Percentiles rank a stretch among this genome's conserved stretches.
Conservation (phyloP, 495 filamentous ascomycete genomes). For the Penicillium cosmopolitanum region DNA sequence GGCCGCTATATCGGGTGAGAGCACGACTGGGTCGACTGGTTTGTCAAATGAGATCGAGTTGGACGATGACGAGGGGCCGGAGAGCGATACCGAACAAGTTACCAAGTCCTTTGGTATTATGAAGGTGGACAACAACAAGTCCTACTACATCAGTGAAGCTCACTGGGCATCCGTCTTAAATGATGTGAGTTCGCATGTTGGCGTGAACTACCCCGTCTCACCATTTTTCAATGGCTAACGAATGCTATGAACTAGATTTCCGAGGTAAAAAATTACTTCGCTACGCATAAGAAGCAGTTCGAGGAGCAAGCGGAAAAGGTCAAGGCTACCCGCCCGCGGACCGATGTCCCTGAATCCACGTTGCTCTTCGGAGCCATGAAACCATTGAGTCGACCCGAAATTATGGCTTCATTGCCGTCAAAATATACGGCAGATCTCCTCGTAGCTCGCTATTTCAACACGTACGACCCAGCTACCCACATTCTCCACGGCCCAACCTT, state of each 20-base stretch:
- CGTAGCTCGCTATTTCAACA: constrained; percentile 72
- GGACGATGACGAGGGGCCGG: constrained; percentile 60
- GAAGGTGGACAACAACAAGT: constrained; percentile 84
- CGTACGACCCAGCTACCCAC: constrained; percentile 73
- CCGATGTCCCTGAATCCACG: constrained; percentile 63
- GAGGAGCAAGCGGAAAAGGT: constrained; percentile 66
- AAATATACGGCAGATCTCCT: constrained; percentile 82
- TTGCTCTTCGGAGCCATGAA: constrained; percentile 75
- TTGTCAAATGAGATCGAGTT: constrained; percentile 57
- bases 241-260: constrained; percentile 61
- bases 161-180: constrained; percentile 89
- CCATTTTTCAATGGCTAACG: too few species aligned
- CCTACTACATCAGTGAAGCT: constrained; percentile 82
- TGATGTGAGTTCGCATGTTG: constrained; percentile 58
- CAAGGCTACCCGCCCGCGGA: constrained; percentile 61
- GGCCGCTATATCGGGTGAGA: constrained; percentile 65
- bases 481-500: constrained; percentile 88
- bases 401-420: constrained; percentile 77
- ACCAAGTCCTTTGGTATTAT: constrained; percentile 85
- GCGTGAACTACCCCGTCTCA: background rate
- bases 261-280: constrained; percentile 91
- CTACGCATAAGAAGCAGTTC: constrained; percentile 67
- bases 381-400: constrained; percentile 69
- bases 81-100: constrained; percentile 87
- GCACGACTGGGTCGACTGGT: constrained; percentile 53